Conservation (phyloP, 768 basidiomycete species). For the Mycena galericulata region DNA sequence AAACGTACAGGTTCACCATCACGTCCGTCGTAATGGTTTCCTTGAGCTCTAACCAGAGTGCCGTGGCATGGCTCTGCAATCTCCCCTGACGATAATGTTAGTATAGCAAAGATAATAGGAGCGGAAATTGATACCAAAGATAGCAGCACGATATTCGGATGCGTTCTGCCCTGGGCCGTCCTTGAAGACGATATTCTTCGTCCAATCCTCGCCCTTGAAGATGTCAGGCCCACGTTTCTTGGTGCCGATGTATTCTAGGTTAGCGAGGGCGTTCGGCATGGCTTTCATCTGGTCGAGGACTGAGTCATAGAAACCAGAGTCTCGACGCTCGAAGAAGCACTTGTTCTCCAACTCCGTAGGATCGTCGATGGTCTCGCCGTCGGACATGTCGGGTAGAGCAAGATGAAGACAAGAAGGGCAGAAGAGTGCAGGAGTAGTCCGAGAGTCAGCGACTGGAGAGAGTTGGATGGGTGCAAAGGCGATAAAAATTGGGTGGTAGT, state of each 20-base stretch:
- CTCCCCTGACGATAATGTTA: background rate
- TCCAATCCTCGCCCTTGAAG: background rate
- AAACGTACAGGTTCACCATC: background rate
- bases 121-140: background rate
- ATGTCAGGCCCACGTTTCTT: background rate
- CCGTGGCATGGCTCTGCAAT: background rate
- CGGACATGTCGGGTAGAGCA: background rate
- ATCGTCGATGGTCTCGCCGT: background rate
- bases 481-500: too few species aligned
- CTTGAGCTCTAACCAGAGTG: background rate
- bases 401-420: too few species aligned
- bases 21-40: slow-evolving; percentile 1
- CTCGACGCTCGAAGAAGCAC: slow-evolving; percentile 15
- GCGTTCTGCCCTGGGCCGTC: background rate
- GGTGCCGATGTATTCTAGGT: slow-evolving; percentile 12
- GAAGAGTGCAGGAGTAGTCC: too few species aligned
- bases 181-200: background rate
- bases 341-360: background rate
- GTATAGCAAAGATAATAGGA: too few species aligned
- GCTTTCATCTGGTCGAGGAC: background rate
- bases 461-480: too few species aligned
- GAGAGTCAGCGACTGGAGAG: too few species aligned
- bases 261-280: background rate
- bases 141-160: background rate
- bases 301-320: background rate